Evolutionary conservation across 2,329 filamentous ascomycete genomes (phyloP), one percentile per base, ranked within the genome.

Genomic region (Penicillium sp.): DNA sequence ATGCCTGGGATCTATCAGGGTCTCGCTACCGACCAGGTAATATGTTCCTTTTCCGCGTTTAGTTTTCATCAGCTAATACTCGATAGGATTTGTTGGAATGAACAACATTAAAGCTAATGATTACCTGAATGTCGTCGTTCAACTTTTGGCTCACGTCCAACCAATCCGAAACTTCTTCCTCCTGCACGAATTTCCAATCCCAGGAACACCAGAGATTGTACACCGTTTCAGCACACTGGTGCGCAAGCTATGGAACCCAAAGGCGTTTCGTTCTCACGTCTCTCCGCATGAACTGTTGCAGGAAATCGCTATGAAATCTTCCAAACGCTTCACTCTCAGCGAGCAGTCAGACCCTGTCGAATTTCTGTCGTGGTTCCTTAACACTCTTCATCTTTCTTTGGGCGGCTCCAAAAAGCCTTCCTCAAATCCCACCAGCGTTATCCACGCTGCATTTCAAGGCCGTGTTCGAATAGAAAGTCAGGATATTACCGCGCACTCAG

Each of bases 91-190:
- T 71, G 91, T 99, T 57, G 94, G 94, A 62, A 95, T 99, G 90
- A 99, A 99, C 82, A 99, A 99, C 77, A 97, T 99, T 81, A 99
- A 99, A 75, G 91, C 94, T 54, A 99, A 99, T 77, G 94, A 99
- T 79, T 99, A 99, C 77, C 83, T 97, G 69, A 99, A 99, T 71
- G 93, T 96, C 23, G 85, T 97, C 3, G 88, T 96, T 45, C 94
- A 99, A 74, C 88, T 92, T 6, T 82, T 99, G 33, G 88, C 93
- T 2, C 94, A 99, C 74, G 91, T 97, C 23, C 80, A 87, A 18
- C 93, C 94, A 3, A 79, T 99, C 63, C 87, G 94, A 29, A 97
- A 97, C 72, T 97, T 87, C 76, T 87, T 97, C 70, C 86, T 99
- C 67, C 83, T 97, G 1, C 91, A 96, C 69, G 84, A 95, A 63